These are phyloP conservation scores for Hepatocystis sp. DNA, from an alignment of 169 alveolate genomes.

Conservation along the genomic window DNA sequence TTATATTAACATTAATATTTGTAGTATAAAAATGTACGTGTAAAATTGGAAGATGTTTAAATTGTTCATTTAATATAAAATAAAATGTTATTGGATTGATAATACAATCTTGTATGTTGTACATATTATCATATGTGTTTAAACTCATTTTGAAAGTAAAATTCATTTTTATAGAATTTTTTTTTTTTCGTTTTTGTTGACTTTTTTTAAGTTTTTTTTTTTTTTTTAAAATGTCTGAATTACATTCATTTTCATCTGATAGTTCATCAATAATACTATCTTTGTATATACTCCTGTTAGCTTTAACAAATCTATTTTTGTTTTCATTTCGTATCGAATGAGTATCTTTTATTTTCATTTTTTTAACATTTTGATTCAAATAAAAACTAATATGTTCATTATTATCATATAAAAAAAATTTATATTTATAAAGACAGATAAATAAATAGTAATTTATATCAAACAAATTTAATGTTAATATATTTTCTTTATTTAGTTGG, in stretches of 20 bases:
- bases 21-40: slow-evolving; percentile 35
- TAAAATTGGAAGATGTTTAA: slow-evolving; percentile 41
- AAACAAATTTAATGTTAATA: slow-evolving; percentile 56
- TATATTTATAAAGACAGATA: slow-evolving; percentile 44
- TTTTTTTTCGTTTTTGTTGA: slow-evolving; percentile 3
- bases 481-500: slow-evolving; percentile 60
- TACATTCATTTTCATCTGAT: slow-evolving; percentile 38
- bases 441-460: slow-evolving; percentile 53
- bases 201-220: too few species aligned
- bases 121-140: slow-evolving; percentile 75
- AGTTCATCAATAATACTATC: slow-evolving; percentile 34
- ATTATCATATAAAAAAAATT: slow-evolving; percentile 33
- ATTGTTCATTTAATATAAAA: slow-evolving; percentile 33
- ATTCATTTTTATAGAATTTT: slow-evolving; percentile 17
- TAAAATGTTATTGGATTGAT: slow-evolving; percentile 42
- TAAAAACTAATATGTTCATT: slow-evolving; percentile 35
- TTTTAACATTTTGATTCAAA: slow-evolving; percentile 31
- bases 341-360: slow-evolving; percentile 24
- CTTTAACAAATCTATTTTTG: slow-evolving; percentile 2
- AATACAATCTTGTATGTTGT: slow-evolving; percentile 57
- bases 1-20: slow-evolving; percentile 39
- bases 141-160: slow-evolving; percentile 35
- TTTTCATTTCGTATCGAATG: slow-evolving; percentile 1
- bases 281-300: slow-evolving; percentile 1
- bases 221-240: too few species aligned